Evolutionary conservation across 1,284 basidiomycete species (phyloP).

Genomic region (Mycena sp.): DNA sequence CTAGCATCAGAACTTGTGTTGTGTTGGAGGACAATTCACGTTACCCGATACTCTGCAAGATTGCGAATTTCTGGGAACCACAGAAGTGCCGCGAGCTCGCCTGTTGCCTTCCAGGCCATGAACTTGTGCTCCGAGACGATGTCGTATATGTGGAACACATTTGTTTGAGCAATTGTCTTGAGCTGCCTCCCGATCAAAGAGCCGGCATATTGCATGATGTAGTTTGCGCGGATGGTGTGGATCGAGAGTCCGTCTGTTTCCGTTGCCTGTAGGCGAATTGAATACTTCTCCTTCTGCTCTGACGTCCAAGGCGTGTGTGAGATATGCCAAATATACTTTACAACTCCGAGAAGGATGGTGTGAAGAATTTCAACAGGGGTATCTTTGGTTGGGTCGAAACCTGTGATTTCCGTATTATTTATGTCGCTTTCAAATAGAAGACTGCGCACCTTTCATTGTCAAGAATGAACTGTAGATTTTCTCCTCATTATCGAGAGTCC

Average conservation of each 20-base stretch:
- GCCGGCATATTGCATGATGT: conserved; percentile 45
- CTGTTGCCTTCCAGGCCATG: too few species aligned
- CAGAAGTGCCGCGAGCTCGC: too few species aligned
- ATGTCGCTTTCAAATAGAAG: neutral
- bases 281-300: conserved; percentile 36
- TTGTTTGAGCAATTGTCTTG: conserved; percentile 44
- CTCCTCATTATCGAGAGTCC: too few species aligned
- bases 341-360: conserved; percentile 44
- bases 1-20: too few species aligned
- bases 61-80: neutral
- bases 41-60: conserved; percentile 44
- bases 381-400: conserved; percentile 29
- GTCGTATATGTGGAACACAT: conserved; percentile 35
- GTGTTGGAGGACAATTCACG: too few species aligned
- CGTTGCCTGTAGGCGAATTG: conserved; percentile 37
- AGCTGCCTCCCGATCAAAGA: conserved; percentile 50
- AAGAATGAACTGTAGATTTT: conserved; percentile 19
- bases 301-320: conserved; percentile 36
- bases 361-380: conserved; percentile 47
- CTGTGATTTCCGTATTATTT: too few species aligned
- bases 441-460: conserved; percentile 7
- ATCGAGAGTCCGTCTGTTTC: conserved; percentile 41
- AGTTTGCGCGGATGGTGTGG: conserved; percentile 38
- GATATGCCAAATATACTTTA: conserved; percentile 49
- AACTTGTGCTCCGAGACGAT: too few species aligned